Conservation (phyloP, 768 basidiomycete genomes). For the Lentinula sp. region DNA sequence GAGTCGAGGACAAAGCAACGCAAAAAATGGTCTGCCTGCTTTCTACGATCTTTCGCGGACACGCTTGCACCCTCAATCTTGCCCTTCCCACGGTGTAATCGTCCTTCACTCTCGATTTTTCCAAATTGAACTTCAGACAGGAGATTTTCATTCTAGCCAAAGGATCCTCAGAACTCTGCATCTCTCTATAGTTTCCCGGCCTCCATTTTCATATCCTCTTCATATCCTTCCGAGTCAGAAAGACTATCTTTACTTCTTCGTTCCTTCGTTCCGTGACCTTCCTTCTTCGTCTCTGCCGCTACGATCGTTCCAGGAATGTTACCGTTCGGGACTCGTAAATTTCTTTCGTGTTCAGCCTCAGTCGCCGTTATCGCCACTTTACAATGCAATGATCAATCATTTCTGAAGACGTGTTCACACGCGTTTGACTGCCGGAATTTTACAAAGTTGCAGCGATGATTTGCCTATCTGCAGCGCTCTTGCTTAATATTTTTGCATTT, state of each 20-base stretch:
- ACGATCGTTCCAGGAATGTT: neutral
- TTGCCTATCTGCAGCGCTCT: neutral
- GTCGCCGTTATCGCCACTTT: neutral
- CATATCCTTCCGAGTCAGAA: neutral
- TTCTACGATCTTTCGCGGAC: too few relatives aligned
- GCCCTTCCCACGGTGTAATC: conserved; percentile 6
- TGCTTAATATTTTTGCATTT: neutral
- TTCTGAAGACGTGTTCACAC: too few relatives aligned
- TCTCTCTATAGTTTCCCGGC: neutral
- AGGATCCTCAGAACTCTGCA: neutral
- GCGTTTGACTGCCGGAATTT: too few relatives aligned
- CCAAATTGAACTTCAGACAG: neutral
- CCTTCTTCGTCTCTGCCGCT: neutral
- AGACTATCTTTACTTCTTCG: neutral
- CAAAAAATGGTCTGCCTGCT: neutral
- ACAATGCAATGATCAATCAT: neutral
- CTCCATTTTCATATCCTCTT: neutral
- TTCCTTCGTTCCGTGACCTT: neutral
- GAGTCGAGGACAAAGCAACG: neutral
- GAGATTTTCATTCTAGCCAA: neutral
- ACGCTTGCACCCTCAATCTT: too few relatives aligned
- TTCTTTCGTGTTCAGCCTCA: neutral
- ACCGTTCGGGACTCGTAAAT: neutral
- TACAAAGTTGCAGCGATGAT: neutral
- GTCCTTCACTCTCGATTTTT: neutral